A percentile compares a stretch with the other conserved stretches of the same genome.
phyloP scores from a whole-genome alignment of 2,329 filamentous ascomycete species.

The Hymenoscyphus linearis region DNA sequence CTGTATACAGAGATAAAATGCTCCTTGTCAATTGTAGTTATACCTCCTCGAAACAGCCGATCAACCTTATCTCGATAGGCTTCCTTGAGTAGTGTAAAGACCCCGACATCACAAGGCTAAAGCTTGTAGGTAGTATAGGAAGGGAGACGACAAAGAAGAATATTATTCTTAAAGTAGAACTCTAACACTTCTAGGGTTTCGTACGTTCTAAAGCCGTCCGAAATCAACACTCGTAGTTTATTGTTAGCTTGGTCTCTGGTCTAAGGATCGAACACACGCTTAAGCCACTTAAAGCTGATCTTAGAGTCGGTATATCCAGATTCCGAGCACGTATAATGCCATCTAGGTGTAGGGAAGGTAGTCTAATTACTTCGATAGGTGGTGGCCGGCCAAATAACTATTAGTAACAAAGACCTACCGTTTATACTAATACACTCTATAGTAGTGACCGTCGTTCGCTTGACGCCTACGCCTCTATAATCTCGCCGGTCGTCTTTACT shows the following conservation, averaged over 20 bases:
- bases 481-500: conserved; percentile 6
- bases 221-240: not conserved
- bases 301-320: conserved; percentile 1
- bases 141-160: not conserved
- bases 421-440: not conserved
- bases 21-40: not conserved
- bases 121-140: not conserved
- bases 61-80: conserved; percentile 1
- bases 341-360: not conserved
- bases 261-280: conserved; percentile 1
- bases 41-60: not conserved
- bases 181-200: not conserved
- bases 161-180: conserved; percentile 3
- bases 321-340: conserved; percentile 2
- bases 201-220: not conserved
- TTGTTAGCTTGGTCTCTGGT: not conserved
- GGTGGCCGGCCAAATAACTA: not conserved
- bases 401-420: not conserved
- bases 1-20: not conserved
- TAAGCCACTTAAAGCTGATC: conserved; percentile 2
- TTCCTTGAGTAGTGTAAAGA: not conserved
- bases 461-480: not conserved
- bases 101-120: not conserved
- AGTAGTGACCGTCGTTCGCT: not conserved
- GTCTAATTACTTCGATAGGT: not conserved